These are phyloP conservation scores for Vigna reflexopilosa DNA, from an alignment of 306 rosid genomes.

Conservation along the genomic window DNA sequence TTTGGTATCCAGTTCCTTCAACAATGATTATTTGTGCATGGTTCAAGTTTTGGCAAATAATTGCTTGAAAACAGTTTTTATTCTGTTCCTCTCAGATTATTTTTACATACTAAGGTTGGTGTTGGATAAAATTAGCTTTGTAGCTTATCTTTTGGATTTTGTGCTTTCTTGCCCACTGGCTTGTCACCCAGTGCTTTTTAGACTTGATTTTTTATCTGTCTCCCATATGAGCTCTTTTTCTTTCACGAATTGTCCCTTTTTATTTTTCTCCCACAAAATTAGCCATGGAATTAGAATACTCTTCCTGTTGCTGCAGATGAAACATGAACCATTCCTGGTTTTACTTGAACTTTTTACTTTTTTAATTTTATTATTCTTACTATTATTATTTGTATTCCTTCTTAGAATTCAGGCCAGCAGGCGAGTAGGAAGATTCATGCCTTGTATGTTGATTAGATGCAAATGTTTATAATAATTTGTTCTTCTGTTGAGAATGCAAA, in stretches of 20 bases:
- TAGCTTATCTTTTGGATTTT: no score
- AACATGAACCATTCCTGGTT: background rate
- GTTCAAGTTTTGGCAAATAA: no score
- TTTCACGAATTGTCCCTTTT: background rate
- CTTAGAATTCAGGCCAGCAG: background rate
- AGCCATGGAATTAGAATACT: background rate
- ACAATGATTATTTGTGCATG: no score
- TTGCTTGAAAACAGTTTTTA: no score
- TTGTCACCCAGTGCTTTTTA: background rate
- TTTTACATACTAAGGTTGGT: no score
- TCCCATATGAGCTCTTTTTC: background rate
- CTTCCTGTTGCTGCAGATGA: background rate
- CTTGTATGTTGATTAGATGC: background rate
- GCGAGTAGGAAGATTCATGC: background rate
- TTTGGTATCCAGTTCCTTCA: no score
- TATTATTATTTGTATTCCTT: background rate
- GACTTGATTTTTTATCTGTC: background rate
- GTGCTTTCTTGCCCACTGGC: background rate
- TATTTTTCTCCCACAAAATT: background rate
- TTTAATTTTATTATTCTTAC: no score
- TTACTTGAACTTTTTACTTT: background rate
- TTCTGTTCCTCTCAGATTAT: no score
- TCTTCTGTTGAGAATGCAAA: constrained; percentile 7
- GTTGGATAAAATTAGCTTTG: no score
- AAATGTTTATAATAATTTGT: constrained; percentile 1